Percentiles rank a stretch among this genome's conserved stretches.
Evolutionary conservation across 805 yeast genomes (phyloP).

Genomic region (Yarrowia deformans): DNA sequence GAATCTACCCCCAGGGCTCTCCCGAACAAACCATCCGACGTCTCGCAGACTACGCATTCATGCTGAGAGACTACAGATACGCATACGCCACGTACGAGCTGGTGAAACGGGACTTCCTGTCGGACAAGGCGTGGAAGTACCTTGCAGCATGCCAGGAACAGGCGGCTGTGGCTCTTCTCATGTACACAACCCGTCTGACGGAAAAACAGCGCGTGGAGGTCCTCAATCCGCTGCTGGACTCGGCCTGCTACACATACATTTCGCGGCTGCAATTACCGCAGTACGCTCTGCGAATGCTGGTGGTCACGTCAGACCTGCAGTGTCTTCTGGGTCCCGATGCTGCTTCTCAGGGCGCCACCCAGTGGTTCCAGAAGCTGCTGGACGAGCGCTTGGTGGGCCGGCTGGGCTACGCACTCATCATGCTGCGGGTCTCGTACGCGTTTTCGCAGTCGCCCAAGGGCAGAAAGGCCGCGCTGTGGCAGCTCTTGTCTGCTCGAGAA

Average conservation of each 20-base stretch:
- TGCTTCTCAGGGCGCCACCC: slow-evolving; percentile 57
- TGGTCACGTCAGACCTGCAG: slow-evolving; percentile 76
- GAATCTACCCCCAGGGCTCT: slow-evolving; percentile 66
- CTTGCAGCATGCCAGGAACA: slow-evolving; percentile 89
- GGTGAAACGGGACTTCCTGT: slow-evolving; percentile 74
- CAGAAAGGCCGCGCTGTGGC: slow-evolving; percentile 82
- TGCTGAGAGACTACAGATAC: slow-evolving; percentile 85
- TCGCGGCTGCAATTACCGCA: slow-evolving; percentile 74
- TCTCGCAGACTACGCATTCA: slow-evolving; percentile 90
- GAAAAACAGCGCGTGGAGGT: slow-evolving; percentile 61
- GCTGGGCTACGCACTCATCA: slow-evolving; percentile 58
- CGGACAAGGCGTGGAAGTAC: slow-evolving; percentile 80
- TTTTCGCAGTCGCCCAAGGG: slow-evolving; percentile 62
- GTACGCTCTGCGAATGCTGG: slow-evolving; percentile 71
- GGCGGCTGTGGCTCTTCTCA: slow-evolving; percentile 74
- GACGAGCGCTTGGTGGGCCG: slow-evolving; percentile 52
- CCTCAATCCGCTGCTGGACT: slow-evolving; percentile 69
- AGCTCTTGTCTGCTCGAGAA: slow-evolving; percentile 73
- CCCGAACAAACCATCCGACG: slow-evolving; percentile 79
- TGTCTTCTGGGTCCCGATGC: slow-evolving; percentile 53
- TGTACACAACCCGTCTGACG: slow-evolving; percentile 55
- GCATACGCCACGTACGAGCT: slow-evolving; percentile 86
- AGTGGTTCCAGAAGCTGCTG: slow-evolving; percentile 56
- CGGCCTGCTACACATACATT: slow-evolving; percentile 74
- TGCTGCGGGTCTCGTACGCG: slow-evolving; percentile 64